Evolutionary conservation across 805 yeast genomes (phyloP).

Genomic region (Metschnikowia hibisci): DNA sequence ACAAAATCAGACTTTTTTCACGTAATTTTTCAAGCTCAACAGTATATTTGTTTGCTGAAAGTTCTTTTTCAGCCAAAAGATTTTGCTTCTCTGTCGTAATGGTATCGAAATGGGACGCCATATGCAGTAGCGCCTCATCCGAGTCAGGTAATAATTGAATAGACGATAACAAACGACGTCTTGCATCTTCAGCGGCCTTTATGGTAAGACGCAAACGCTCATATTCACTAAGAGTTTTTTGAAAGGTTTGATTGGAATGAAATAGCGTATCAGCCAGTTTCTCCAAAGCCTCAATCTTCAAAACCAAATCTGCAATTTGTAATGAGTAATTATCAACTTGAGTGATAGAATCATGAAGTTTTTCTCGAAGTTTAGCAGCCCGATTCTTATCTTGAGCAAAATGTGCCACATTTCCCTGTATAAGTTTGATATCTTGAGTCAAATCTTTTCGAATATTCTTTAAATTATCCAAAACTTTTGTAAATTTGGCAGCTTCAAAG

Average conservation of each 20-base stretch:
- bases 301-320: slow-evolving; percentile 47
- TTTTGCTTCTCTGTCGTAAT: slow-evolving; percentile 18
- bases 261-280: slow-evolving; percentile 60
- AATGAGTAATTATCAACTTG: slow-evolving; percentile 43
- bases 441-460: slow-evolving; percentile 75
- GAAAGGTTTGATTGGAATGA: slow-evolving; percentile 77
- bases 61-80: slow-evolving; percentile 12
- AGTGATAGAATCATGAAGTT: slow-evolving; percentile 39
- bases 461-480: slow-evolving; percentile 81
- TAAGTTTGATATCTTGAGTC: slow-evolving; percentile 65
- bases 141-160: slow-evolving; percentile 44
- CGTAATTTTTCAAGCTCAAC: slow-evolving; percentile 20
- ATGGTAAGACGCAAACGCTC: slow-evolving; percentile 53
- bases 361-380: slow-evolving; percentile 54
- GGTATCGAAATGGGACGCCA: slow-evolving; percentile 28
- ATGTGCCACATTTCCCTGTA: slow-evolving; percentile 77
- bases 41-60: slow-evolving; percentile 13
- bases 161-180: slow-evolving; percentile 45
- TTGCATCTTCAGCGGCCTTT: slow-evolving; percentile 45
- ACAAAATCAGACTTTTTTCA: slow-evolving; percentile 26
- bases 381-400: slow-evolving; percentile 68
- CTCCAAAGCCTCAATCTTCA: slow-evolving; percentile 50
- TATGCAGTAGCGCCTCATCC: slow-evolving; percentile 27
- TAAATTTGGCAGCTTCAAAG: slow-evolving; percentile 89
- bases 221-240: slow-evolving; percentile 59